Percentiles rank a stretch among this genome's conserved stretches.
These are phyloP conservation scores for Rhodosporidiobolus odoratus DNA, from an alignment of 768 basidiomycete genomes.

Conservation along the genomic window DNA sequence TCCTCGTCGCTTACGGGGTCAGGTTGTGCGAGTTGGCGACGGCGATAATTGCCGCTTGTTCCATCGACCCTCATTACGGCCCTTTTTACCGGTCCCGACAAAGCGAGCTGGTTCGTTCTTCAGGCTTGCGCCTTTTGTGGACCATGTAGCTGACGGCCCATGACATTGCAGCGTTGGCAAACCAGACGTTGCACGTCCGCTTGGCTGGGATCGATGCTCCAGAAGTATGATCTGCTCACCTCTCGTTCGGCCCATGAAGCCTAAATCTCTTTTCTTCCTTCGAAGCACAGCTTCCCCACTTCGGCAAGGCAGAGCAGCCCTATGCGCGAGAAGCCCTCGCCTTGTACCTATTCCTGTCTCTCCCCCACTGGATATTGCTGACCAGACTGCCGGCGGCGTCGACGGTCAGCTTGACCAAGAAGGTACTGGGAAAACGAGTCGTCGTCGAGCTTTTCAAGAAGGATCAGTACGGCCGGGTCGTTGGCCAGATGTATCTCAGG, in stretches of 20 bases:
- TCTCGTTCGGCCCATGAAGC: too few species aligned
- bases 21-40: slow-evolving; percentile 60
- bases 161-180: too few species aligned
- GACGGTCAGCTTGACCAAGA: slow-evolving; percentile 52
- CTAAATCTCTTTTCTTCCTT: neutral
- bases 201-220: slow-evolving; percentile 90
- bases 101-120: slow-evolving; percentile 53
- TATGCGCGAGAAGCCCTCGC: slow-evolving; percentile 66
- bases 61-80: slow-evolving; percentile 72
- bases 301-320: slow-evolving; percentile 72
- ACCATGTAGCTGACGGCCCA: slow-evolving; percentile 41
- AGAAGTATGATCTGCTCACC: slow-evolving; percentile 55
- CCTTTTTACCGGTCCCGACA: slow-evolving; percentile 64
- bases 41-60: slow-evolving; percentile 82
- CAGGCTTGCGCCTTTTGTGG: slow-evolving; percentile 52
- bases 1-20: slow-evolving; percentile 66
- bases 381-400: too few species aligned
- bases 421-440: slow-evolving; percentile 58
- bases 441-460: slow-evolving; percentile 66
- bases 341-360: slow-evolving; percentile 48
- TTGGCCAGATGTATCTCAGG: slow-evolving; percentile 23
- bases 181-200: slow-evolving; percentile 74
- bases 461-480: slow-evolving; percentile 80
- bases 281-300: slow-evolving; percentile 62
- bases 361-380: neutral